Percentiles rank a stretch among this genome's conserved stretches.
Conservation (phyloP, 1,284 basidiomycete species). For the Ustilago hordei region DNA sequence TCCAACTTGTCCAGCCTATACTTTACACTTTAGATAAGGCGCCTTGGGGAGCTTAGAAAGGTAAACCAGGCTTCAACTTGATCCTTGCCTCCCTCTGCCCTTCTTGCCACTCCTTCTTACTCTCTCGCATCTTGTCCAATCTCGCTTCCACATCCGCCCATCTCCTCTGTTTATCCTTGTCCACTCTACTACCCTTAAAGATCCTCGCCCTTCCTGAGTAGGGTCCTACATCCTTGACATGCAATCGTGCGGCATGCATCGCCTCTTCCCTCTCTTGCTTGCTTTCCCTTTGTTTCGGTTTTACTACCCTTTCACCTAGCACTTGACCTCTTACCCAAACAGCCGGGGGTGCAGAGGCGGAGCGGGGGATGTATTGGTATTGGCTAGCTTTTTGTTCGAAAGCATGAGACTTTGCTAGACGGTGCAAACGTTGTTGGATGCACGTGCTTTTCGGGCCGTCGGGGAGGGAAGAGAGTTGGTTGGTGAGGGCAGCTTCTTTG, state of each 20-base stretch:
- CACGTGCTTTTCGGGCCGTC: conserved; percentile 34
- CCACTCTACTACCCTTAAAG: conserved; percentile 57
- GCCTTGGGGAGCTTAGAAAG: conserved; percentile 25
- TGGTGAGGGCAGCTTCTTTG: conserved; percentile 31
- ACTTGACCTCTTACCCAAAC: not conserved
- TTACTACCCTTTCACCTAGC: conserved; percentile 15
- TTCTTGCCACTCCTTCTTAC: conserved; percentile 51
- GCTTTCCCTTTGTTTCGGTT: conserved; percentile 20
- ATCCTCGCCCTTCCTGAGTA: conserved; percentile 53
- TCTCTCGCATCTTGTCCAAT: conserved; percentile 42
- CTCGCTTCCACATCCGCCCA: conserved; percentile 25
- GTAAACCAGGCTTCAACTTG: conserved; percentile 46
- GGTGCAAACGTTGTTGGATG: conserved; percentile 21
- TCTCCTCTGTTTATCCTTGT: conserved; percentile 35
- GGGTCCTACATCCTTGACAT: conserved; percentile 41
- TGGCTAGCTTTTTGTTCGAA: conserved; percentile 26
- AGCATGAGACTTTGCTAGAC: conserved; percentile 25
- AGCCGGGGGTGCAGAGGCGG: not conserved
- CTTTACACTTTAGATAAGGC: not conserved
- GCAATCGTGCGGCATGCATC: conserved; percentile 21
- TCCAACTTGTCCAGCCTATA: not conserved
- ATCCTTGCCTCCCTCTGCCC: conserved; percentile 27
- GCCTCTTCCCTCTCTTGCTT: conserved; percentile 26
- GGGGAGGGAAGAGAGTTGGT: conserved; percentile 24
- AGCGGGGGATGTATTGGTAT: conserved; percentile 29